Conservation (phyloP, 2,329 filamentous ascomycete genomes). For the Penicillium capsulatum region DNA sequence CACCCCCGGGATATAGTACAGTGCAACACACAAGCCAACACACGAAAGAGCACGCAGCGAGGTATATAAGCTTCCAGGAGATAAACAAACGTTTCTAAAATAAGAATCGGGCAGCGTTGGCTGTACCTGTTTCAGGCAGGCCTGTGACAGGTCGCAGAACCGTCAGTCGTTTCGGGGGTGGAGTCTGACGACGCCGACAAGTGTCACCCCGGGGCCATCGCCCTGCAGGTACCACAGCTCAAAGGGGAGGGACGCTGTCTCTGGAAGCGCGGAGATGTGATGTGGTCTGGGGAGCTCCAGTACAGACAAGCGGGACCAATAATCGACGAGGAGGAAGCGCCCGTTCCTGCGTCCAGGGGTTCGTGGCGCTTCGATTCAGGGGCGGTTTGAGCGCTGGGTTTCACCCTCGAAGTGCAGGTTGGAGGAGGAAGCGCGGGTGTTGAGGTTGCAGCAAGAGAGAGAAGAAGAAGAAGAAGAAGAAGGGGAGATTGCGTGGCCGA, state of each 20-base stretch:
- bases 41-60: conserved; percentile 4
- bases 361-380: conserved; percentile 16
- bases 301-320: conserved; percentile 20
- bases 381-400: not conserved
- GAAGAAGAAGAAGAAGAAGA: conserved; percentile 1
- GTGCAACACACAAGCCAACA: conserved; percentile 14
- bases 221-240: conserved; percentile 7
- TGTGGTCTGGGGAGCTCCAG: conserved; percentile 5
- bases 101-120: conserved; percentile 10
- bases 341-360: conserved; percentile 15
- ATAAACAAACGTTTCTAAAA: conserved; percentile 22
- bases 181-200: conserved; percentile 8
- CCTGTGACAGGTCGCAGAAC: conserved; percentile 23
- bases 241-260: conserved; percentile 14
- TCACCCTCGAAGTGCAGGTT: too few relatives aligned
- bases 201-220: conserved; percentile 13
- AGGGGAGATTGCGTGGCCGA: not conserved
- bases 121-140: conserved; percentile 20
- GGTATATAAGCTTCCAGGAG: conserved; percentile 10
- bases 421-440: too few relatives aligned
- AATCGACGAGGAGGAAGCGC: conserved; percentile 17
- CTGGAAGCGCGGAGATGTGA: conserved; percentile 18
- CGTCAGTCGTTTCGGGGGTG: conserved; percentile 17
- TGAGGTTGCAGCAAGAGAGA: too few relatives aligned
- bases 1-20: conserved; percentile 15